phyloP scores from a whole-genome alignment of 1,284 basidiomycete genomes.

The Chalciporus sp. region DNA sequence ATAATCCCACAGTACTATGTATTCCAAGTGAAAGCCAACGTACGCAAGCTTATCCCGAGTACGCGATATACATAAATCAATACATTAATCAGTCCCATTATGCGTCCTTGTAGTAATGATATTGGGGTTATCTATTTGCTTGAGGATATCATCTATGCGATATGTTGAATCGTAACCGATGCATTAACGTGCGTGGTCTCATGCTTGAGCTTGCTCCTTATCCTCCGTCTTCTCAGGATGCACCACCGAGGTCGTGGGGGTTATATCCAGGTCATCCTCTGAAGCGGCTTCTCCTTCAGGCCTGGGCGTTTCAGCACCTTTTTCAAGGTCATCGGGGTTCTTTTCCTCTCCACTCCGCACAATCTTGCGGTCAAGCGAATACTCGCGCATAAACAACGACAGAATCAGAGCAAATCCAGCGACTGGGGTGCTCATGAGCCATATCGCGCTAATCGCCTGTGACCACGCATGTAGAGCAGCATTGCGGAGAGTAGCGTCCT shows the following conservation, averaged over 20 bases:
- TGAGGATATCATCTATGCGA: slow-evolving; percentile 4
- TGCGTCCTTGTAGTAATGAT: not conserved
- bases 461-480: slow-evolving; percentile 72
- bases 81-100: not conserved
- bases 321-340: slow-evolving; percentile 21
- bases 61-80: not conserved
- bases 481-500: slow-evolving; percentile 51
- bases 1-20: too few relatives aligned
- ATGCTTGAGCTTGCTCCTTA: not conserved
- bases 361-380: slow-evolving; percentile 62
- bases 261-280: slow-evolving; percentile 12
- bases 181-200: not conserved
- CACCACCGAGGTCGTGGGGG: slow-evolving; percentile 2
- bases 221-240: not conserved
- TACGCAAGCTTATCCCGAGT: not conserved
- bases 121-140: slow-evolving; percentile 5
- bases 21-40: too few relatives aligned
- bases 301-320: not conserved
- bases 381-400: slow-evolving; percentile 58
- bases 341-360: slow-evolving; percentile 43
- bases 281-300: not conserved
- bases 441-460: slow-evolving; percentile 67
- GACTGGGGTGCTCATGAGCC: slow-evolving; percentile 69
- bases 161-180: not conserved
- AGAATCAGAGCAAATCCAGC: slow-evolving; percentile 60